Percentiles rank a stretch among this genome's conserved stretches.
Evolutionary conservation across 805 yeast species (phyloP).

Genomic region (Cyberlindnera maclurae): DNA sequence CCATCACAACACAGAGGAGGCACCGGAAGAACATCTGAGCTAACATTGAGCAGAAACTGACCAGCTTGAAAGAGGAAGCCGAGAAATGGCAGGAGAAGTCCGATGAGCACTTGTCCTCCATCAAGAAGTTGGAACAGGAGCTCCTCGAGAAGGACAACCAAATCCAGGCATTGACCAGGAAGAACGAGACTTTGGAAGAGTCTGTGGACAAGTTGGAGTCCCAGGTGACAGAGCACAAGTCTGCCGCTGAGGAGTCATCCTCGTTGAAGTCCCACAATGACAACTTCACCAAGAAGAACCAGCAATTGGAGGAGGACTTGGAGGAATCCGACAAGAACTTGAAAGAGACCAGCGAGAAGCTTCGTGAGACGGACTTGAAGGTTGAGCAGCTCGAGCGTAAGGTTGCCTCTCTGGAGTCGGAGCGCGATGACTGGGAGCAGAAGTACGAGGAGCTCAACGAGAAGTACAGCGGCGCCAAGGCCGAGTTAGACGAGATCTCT

Average conservation of each 20-base stretch:
- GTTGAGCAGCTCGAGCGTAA: slow-evolving; percentile 94
- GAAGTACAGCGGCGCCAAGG: slow-evolving; percentile 77
- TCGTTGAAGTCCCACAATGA: slow-evolving; percentile 86
- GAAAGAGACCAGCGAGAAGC: slow-evolving; percentile 88
- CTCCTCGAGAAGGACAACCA: slow-evolving; percentile 89
- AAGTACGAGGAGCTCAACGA: slow-evolving; percentile 82
- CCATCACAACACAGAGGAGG: too few relatives aligned
- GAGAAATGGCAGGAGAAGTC: slow-evolving; percentile 97
- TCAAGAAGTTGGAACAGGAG: slow-evolving; percentile 90
- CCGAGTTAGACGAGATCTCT: slow-evolving; percentile 93
- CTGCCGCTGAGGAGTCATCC: slow-evolving; percentile 85
- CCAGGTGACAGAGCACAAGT: slow-evolving; percentile 69
- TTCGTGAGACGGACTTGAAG: slow-evolving; percentile 92
- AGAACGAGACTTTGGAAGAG: slow-evolving; percentile 82
- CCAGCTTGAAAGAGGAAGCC: slow-evolving; percentile 85
- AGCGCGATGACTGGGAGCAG: slow-evolving; percentile 85
- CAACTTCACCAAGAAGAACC: slow-evolving; percentile 82
- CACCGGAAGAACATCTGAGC: too few relatives aligned
- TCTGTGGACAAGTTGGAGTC: slow-evolving; percentile 68
- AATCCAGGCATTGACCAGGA: slow-evolving; percentile 86
- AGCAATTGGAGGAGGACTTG: slow-evolving; percentile 81
- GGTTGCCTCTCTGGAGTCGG: slow-evolving; percentile 85
- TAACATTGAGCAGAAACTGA: slow-evolving; percentile 53
- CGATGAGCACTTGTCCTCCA: slow-evolving; percentile 73
- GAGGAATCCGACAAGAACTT: slow-evolving; percentile 86